These are phyloP conservation scores for Erigeron canadensis DNA, from an alignment of 129 eudicot species.

Conservation along the genomic window DNA sequence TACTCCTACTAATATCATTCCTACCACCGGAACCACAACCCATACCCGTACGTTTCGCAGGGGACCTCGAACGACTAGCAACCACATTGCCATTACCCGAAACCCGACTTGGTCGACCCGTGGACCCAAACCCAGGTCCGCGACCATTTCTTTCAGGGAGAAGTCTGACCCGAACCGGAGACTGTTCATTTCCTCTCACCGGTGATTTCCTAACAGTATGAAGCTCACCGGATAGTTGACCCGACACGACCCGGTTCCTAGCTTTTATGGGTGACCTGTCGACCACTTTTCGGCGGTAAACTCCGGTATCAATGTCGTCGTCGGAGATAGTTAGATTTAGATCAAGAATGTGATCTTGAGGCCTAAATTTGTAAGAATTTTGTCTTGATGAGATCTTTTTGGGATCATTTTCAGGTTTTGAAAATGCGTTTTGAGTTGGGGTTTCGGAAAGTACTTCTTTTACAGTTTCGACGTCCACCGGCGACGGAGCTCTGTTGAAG, in stretches of 20 bases:
- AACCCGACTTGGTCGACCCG: constrained; percentile 11
- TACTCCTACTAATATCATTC: constrained; percentile 46
- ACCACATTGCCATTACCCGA: constrained; percentile 17
- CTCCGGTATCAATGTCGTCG: constrained; percentile 32
- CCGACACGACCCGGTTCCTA: constrained; percentile 15
- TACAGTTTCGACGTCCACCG: constrained; percentile 58
- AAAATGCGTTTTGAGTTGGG: constrained; percentile 28
- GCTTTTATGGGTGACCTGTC: constrained; percentile 42
- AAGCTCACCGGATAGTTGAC: constrained; percentile 37
- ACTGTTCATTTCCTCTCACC: constrained; percentile 43
- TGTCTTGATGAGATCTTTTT: constrained; percentile 13
- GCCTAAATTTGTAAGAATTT: constrained; percentile 7
- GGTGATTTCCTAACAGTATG: constrained; percentile 44
- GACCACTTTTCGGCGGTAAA: constrained; percentile 27
- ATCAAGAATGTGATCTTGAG: constrained; percentile 9
- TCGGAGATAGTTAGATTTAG: constrained; percentile 30
- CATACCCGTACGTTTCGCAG: constrained; percentile 41
- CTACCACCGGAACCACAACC: constrained; percentile 27
- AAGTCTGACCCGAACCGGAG: constrained; percentile 47
- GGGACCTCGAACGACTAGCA: constrained; percentile 56
- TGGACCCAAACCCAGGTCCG: constrained; percentile 27
- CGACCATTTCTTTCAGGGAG: constrained; percentile 22
- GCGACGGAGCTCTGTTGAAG: constrained; percentile 30
- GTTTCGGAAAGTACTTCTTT: constrained; percentile 68
- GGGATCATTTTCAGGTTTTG: constrained; percentile 12